Evolutionary conservation across 208 protist species (phyloP).

Genomic region (Leishmania major): DNA sequence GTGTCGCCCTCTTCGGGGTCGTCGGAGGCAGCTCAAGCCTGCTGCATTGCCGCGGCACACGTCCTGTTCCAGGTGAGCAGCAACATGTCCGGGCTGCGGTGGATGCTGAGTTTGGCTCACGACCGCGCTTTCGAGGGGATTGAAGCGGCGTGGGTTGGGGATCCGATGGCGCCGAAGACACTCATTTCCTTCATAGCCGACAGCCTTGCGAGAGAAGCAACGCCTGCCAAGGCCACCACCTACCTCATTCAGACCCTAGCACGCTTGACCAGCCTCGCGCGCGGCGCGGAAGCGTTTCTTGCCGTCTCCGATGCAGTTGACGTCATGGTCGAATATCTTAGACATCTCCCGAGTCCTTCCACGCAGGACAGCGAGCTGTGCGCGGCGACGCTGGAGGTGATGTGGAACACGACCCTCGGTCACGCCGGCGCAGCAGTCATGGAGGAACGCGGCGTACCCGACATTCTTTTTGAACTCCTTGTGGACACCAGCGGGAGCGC

Average conservation of each 20-base stretch:
- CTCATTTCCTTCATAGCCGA: slow-evolving; percentile 24
- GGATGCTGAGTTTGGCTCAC: slow-evolving; percentile 58
- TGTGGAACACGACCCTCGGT: slow-evolving; percentile 69
- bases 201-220: slow-evolving; percentile 12
- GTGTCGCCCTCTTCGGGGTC: neutral
- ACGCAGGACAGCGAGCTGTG: slow-evolving; percentile 4
- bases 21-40: slow-evolving; percentile 33
- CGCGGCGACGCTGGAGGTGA: slow-evolving; percentile 36
- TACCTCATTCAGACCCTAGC: slow-evolving; percentile 28
- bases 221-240: neutral
- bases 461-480: slow-evolving; percentile 55
- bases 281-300: slow-evolving; percentile 23
- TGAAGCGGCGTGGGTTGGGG: slow-evolving; percentile 14
- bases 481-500: slow-evolving; percentile 17
- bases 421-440: slow-evolving; percentile 46
- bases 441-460: slow-evolving; percentile 39
- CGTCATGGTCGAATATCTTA: slow-evolving; percentile 12
- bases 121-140: slow-evolving; percentile 17
- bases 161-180: slow-evolving; percentile 7
- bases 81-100: slow-evolving; percentile 70
- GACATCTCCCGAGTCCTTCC: neutral
- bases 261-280: slow-evolving; percentile 29
- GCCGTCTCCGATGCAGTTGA: neutral
- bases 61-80: slow-evolving; percentile 58
- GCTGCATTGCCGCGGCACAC: slow-evolving; percentile 38